phyloP scores from a whole-genome alignment of 176 grass and related monocot species.

The Bothriochloa decipiens region DNA sequence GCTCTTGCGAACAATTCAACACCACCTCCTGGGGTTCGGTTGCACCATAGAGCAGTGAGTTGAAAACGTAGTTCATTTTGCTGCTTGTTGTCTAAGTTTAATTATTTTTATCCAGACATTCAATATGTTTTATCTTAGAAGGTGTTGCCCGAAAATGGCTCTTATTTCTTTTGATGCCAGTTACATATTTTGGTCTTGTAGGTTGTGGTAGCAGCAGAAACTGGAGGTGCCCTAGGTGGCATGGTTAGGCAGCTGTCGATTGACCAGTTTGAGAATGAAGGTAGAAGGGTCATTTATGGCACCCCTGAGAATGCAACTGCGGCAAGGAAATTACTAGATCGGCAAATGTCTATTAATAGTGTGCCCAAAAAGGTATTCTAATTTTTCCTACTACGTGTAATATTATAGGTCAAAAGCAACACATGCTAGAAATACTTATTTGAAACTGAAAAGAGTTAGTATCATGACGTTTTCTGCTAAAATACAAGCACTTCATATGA shows the following conservation, averaged over 20 bases:
- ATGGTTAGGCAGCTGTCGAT: slow-evolving; percentile 99
- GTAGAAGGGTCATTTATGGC: slow-evolving; percentile 96
- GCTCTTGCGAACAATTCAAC: slow-evolving; percentile 59
- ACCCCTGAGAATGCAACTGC: slow-evolving; percentile 94
- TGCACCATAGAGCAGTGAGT: slow-evolving; percentile 99
- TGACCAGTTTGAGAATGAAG: slow-evolving; percentile 99
- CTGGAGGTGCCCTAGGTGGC: slow-evolving; percentile 94
- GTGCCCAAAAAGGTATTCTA: slow-evolving; percentile 89
- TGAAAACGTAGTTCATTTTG: slow-evolving; percentile 35
- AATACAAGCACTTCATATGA: slow-evolving; percentile 1
- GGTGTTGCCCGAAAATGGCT: neutral
- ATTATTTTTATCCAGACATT: slow-evolving; percentile 19
- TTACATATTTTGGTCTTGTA: slow-evolving; percentile 41
- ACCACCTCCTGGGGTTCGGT: slow-evolving; percentile 76
- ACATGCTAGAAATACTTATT: slow-evolving; percentile 16
- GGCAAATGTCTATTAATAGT: slow-evolving; percentile 97
- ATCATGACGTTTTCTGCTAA: slow-evolving; percentile 12
- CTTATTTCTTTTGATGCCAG: neutral
- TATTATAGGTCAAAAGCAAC: slow-evolving; percentile 15
- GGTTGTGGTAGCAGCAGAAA: slow-evolving; percentile 98
- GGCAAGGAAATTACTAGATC: slow-evolving; percentile 90
- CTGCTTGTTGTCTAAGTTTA: slow-evolving; percentile 26
- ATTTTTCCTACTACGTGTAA: neutral
- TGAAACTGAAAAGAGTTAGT: slow-evolving; percentile 5
- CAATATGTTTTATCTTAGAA: slow-evolving; percentile 23